Percentiles rank a stretch among this genome's conserved stretches.
Evolutionary conservation across 2,329 filamentous ascomycete species (phyloP).

Genomic region (Reticulascus tulasneorum): DNA sequence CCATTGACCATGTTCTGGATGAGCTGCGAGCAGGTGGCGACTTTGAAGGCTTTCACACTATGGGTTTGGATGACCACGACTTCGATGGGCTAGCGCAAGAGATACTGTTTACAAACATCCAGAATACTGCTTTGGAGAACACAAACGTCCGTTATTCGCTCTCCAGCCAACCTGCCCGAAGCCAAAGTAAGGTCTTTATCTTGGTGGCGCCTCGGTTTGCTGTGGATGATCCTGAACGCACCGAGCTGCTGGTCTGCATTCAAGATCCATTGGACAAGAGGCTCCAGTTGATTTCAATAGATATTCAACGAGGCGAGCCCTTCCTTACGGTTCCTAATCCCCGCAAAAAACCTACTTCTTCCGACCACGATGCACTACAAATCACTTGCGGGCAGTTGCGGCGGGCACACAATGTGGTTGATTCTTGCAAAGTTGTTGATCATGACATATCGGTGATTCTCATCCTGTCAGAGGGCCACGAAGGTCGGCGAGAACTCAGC

Average conservation of each 20-base stretch:
- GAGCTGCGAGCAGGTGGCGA: conserved; percentile 59
- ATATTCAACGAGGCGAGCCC: conserved; percentile 28
- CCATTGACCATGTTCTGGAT: conserved; percentile 66
- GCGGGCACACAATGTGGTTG: conserved; percentile 63
- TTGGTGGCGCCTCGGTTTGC: conserved; percentile 55
- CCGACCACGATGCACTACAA: conserved; percentile 29
- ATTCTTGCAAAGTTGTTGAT: conserved; percentile 69
- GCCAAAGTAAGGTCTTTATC: conserved; percentile 63
- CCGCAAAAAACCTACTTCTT: conserved; percentile 18
- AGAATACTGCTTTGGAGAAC: conserved; percentile 61
- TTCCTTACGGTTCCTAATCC: conserved; percentile 16
- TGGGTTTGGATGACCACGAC: conserved; percentile 69
- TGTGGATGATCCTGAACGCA: conserved; percentile 48
- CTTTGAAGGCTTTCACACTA: conserved; percentile 66
- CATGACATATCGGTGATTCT: conserved; percentile 65
- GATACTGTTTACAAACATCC: conserved; percentile 67
- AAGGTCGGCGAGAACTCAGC: conserved; percentile 63
- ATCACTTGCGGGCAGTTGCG: conserved; percentile 48
- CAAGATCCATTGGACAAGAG: conserved; percentile 65
- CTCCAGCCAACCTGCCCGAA: conserved; percentile 47
- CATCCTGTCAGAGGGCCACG: conserved; percentile 61
- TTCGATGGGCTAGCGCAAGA: conserved; percentile 69
- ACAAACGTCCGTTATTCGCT: conserved; percentile 58
- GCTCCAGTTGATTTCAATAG: conserved; percentile 63
- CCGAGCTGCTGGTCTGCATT: conserved; percentile 62